phyloP scores from a whole-genome alignment of 768 basidiomycete genomes.

The Sarcodon aspratus region DNA sequence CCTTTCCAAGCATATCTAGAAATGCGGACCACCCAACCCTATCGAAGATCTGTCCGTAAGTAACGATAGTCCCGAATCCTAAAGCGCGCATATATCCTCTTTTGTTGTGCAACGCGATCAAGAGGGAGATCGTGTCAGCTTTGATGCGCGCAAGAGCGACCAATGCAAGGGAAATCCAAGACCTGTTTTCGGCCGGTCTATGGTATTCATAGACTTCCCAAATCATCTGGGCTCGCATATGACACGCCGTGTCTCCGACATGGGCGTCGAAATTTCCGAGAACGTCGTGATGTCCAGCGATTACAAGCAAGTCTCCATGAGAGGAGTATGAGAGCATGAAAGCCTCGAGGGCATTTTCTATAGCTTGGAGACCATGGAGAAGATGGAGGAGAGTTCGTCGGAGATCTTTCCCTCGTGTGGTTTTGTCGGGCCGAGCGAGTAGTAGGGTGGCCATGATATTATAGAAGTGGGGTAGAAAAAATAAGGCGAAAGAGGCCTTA shows the following conservation, averaged over 20 bases:
- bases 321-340: background rate
- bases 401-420: background rate
- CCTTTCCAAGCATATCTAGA: background rate
- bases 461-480: background rate
- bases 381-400: background rate
- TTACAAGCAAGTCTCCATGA: background rate
- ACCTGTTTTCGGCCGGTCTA: background rate
- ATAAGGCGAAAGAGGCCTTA: too few species aligned
- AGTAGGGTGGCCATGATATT: background rate
- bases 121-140: background rate
- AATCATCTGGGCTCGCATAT: background rate
- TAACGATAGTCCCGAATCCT: background rate
- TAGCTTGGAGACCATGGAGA: background rate
- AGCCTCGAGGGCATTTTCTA: background rate
- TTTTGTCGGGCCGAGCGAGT: background rate
- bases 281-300: background rate
- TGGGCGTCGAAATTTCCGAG: background rate
- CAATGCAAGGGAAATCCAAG: background rate
- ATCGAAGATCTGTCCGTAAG: background rate
- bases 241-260: background rate
- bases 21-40: background rate
- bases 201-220: background rate
- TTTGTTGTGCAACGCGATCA: background rate
- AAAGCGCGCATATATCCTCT: background rate
- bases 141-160: background rate